phyloP scores from a whole-genome alignment of 495 filamentous ascomycete species.

The Lasiosphaeria ovina region DNA sequence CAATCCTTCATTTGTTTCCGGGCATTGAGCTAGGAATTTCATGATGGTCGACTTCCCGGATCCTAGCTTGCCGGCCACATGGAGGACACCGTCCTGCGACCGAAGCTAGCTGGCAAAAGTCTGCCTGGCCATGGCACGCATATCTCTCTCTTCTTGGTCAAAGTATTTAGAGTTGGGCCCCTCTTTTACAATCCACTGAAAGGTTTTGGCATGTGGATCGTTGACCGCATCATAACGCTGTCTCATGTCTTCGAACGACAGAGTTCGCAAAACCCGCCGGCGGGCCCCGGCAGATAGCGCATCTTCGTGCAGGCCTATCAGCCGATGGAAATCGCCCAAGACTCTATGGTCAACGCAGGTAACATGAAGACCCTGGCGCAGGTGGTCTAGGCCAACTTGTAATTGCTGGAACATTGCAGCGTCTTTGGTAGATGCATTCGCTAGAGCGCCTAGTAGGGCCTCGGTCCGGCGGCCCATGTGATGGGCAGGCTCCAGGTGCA shows the following conservation, averaged over 20 bases:
- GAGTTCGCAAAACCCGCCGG: conserved; percentile 13
- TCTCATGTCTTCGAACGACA: conserved; percentile 26
- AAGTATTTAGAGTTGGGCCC: background rate
- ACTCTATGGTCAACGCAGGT: conserved; percentile 4
- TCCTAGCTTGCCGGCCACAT: conserved; percentile 39
- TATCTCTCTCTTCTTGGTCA: background rate
- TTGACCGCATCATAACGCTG: conserved; percentile 15
- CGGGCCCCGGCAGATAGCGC: background rate
- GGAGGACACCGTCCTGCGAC: conserved; percentile 18
- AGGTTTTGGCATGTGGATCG: conserved; percentile 10
- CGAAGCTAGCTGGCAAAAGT: conserved; percentile 10
- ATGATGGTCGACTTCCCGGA: conserved; percentile 43
- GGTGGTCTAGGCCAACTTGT: no score
- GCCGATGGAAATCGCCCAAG: conserved; percentile 1
- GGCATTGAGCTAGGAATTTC: conserved; percentile 6
- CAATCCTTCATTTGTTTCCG: conserved; percentile 10
- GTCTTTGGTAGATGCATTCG: background rate
- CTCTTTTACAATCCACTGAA: conserved; percentile 15
- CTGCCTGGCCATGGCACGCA: background rate
- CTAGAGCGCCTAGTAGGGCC: background rate
- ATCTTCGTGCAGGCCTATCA: conserved; percentile 13
- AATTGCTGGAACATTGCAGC: background rate
- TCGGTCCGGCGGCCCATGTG: background rate
- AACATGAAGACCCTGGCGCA: background rate
- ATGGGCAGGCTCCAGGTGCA: conserved; percentile 8